Evolutionary conservation across 2,329 filamentous ascomycete species (phyloP).

Genomic region (Chrysosporium queenslandicum): DNA sequence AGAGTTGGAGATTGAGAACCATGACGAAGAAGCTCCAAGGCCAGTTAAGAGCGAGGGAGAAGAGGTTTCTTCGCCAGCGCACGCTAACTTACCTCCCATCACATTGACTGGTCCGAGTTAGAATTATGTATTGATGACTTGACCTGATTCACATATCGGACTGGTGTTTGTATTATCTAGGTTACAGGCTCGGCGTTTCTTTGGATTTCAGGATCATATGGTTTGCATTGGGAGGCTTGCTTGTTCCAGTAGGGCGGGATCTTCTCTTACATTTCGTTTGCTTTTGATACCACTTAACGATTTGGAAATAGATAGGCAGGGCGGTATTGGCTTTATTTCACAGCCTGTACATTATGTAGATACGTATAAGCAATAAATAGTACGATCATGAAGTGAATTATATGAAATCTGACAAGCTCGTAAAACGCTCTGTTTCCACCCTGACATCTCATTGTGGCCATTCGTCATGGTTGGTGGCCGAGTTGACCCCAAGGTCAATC

Average conservation of each 20-base stretch:
- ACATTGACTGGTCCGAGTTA: constrained; percentile 30
- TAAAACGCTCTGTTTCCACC: too few relatives aligned
- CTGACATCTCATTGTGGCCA: too few relatives aligned
- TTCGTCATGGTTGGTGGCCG: not conserved
- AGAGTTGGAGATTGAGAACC: constrained; percentile 15
- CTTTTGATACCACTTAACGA: not conserved
- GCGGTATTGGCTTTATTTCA: not conserved
- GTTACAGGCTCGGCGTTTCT: not conserved
- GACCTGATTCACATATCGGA: not conserved
- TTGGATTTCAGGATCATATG: not conserved
- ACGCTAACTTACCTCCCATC: constrained; percentile 28
- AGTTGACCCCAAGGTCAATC: not conserved
- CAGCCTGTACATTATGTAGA: not conserved
- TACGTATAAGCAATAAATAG: not conserved
- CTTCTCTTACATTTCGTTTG: not conserved
- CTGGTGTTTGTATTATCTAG: not conserved
- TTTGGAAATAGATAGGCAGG: not conserved
- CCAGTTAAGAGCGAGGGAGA: constrained; percentile 5
- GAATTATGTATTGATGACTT: not conserved
- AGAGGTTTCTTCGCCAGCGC: constrained; percentile 12
- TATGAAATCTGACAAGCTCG: too few relatives aligned
- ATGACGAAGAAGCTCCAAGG: constrained; percentile 15
- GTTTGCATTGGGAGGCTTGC: not conserved
- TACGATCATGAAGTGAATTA: not conserved
- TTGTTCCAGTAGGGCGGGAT: not conserved